Evolutionary conservation across 78 protist genomes (phyloP).

Genomic region (Cavenderia fasciculata): DNA sequence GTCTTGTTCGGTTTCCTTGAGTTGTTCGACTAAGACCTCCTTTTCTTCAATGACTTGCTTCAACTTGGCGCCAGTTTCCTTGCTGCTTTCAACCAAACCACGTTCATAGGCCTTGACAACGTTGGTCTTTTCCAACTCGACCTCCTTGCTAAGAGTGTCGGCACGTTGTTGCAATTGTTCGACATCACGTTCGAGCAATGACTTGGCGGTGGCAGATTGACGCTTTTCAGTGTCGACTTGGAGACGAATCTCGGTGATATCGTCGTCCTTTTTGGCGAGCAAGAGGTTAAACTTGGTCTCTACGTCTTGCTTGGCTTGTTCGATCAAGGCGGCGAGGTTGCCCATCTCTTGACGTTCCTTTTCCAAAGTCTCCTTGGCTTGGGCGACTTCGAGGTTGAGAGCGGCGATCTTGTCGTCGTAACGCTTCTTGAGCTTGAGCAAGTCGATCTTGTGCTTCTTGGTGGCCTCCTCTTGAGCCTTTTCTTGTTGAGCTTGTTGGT

Average conservation of each 20-base stretch:
- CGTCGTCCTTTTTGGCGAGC: slow-evolving; percentile 25
- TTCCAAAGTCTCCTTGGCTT: slow-evolving; percentile 52
- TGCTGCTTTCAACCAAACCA: slow-evolving; percentile 26
- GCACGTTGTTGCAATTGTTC: background rate
- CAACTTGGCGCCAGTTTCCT: background rate
- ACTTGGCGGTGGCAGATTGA: background rate
- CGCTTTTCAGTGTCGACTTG: background rate
- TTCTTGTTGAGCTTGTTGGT: slow-evolving; percentile 31
- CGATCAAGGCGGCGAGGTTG: slow-evolving; percentile 22
- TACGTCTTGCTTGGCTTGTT: slow-evolving; percentile 27
- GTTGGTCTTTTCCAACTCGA: slow-evolving; percentile 3
- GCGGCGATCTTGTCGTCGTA: slow-evolving; percentile 54
- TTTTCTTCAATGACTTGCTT: slow-evolving; percentile 27
- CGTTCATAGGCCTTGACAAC: slow-evolving; percentile 53
- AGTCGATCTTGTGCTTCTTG: slow-evolving; percentile 47
- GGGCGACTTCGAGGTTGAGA: slow-evolving; percentile 36
- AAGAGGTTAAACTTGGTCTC: slow-evolving; percentile 28
- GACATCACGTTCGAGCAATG: background rate
- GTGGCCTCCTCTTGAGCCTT: slow-evolving; percentile 36
- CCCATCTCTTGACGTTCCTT: slow-evolving; percentile 39
- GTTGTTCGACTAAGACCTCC: background rate
- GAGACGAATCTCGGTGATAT: background rate
- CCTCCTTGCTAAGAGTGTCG: background rate
- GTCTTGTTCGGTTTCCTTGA: background rate
- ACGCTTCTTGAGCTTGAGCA: slow-evolving; percentile 54